phyloP scores from a whole-genome alignment of 441 rosid species.

The Eruca vesicaria region DNA sequence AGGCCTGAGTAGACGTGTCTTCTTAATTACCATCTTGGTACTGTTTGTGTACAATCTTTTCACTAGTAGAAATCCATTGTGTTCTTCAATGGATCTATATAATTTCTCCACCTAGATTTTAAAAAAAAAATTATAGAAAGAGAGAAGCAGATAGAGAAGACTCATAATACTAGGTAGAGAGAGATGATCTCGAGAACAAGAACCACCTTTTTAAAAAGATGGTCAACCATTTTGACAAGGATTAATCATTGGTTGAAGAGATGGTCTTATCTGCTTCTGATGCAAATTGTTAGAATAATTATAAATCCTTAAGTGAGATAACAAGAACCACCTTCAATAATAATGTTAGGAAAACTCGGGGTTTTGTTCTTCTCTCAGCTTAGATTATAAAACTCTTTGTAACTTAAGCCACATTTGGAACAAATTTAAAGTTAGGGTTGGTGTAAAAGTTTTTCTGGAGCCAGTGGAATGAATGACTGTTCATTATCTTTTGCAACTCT shows the following conservation, averaged over 20 bases:
- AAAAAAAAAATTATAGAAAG: not conserved
- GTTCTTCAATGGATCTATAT: not conserved
- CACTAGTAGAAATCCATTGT: not conserved
- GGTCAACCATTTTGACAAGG: not conserved
- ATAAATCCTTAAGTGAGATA: too few species aligned
- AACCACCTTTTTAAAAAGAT: not conserved
- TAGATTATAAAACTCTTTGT: not conserved
- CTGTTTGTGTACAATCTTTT: not conserved
- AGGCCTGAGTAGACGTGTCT: not conserved
- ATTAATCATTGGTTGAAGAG: not conserved
- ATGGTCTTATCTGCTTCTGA: not conserved
- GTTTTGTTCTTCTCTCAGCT: not conserved
- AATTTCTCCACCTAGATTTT: not conserved
- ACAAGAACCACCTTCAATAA: too few species aligned
- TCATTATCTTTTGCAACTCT: constrained; percentile 81
- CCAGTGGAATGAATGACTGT: too few species aligned
- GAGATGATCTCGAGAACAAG: not conserved
- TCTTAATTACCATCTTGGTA: not conserved
- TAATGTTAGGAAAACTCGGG: too few species aligned
- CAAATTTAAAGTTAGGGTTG: not conserved
- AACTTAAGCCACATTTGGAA: not conserved
- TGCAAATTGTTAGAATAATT: too few species aligned
- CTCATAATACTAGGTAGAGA: not conserved
- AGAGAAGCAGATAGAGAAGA: not conserved
- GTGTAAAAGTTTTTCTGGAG: too few species aligned